Evolutionary conservation across 1,284 basidiomycete species (phyloP).

Genomic region (Caloboletus inedulis): DNA sequence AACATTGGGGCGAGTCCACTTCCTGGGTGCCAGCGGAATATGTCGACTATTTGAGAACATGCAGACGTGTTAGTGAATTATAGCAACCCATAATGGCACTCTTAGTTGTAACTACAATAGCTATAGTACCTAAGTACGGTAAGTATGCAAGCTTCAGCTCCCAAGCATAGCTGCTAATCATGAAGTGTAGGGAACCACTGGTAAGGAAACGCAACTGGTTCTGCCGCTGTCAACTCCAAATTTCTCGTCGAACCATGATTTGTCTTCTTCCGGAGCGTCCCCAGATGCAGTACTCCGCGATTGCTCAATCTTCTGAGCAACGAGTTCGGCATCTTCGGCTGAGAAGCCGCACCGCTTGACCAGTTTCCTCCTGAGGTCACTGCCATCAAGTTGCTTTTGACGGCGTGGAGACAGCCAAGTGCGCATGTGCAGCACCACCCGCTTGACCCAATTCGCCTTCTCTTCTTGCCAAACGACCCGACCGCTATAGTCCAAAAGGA

Average conservation of each 20-base stretch:
- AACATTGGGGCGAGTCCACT: no score
- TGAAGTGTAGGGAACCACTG: constrained; percentile 11
- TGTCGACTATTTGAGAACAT: no score
- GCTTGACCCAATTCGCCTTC: constrained; percentile 27
- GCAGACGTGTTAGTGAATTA: no score
- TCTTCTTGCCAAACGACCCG: constrained; percentile 26
- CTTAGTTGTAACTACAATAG: constrained; percentile 5
- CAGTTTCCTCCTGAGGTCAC: constrained; percentile 21
- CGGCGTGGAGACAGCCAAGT: constrained; percentile 19
- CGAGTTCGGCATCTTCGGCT: constrained; percentile 17
- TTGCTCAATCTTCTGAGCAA: constrained; percentile 23
- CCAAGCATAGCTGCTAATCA: constrained; percentile 2
- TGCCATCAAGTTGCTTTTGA: constrained; percentile 7
- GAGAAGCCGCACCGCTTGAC: constrained; percentile 28
- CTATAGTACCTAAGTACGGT: background rate
- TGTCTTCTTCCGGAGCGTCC: constrained; percentile 14
- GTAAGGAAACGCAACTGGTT: constrained; percentile 16
- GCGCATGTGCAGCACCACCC: constrained; percentile 29
- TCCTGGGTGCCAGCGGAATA: no score
- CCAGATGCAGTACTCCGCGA: background rate
- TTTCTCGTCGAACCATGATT: constrained; percentile 24
- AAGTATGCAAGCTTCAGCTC: background rate
- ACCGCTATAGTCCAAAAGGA: constrained; percentile 22
- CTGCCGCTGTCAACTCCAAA: constrained; percentile 1
- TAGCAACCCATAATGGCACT: background rate